Percentiles rank a stretch among this genome's conserved stretches.
Conservation (phyloP, 192 early-diverging fungal species). For the Coemansia sp. region DNA sequence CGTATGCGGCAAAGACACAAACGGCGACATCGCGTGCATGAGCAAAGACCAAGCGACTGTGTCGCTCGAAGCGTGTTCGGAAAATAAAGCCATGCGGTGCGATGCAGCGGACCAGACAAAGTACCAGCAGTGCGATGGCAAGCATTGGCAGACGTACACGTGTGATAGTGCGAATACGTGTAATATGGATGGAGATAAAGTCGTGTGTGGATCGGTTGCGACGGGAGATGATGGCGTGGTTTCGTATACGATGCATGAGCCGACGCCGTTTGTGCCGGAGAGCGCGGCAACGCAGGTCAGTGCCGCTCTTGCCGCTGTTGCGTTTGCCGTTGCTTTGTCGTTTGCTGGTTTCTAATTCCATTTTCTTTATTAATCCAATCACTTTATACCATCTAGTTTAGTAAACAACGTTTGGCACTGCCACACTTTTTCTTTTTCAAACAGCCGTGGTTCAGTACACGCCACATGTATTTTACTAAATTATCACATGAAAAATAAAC, state of each 20-base stretch:
- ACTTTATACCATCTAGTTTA: too few relatives aligned
- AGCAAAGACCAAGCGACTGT: constrained; percentile 32
- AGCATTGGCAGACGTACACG: constrained; percentile 22
- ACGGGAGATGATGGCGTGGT: background rate
- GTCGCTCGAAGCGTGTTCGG: constrained; percentile 24
- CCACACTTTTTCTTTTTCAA: too few relatives aligned
- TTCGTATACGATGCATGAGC: constrained; percentile 34
- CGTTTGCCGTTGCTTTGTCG: constrained; percentile 14
- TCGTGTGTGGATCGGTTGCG: constrained; percentile 16
- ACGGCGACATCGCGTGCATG: constrained; percentile 28
- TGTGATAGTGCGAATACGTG: constrained; percentile 22
- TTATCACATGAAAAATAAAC: too few relatives aligned
- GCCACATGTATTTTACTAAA: too few relatives aligned
- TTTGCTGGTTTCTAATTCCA: background rate
- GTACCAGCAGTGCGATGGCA: constrained; percentile 50
- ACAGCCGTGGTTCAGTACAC: too few relatives aligned
- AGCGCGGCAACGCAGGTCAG: constrained; percentile 3
- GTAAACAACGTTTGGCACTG: too few relatives aligned
- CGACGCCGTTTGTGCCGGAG: constrained; percentile 35
- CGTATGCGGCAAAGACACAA: constrained; percentile 27
- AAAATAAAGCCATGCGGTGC: constrained; percentile 37
- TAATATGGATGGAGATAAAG: constrained; percentile 22
- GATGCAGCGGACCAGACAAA: constrained; percentile 15
- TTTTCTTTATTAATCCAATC: background rate
- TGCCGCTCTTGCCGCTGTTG: constrained; percentile 14